Percentiles rank a stretch among this genome's conserved stretches.
These are phyloP conservation scores for Physcomitrellopsis africana DNA, from an alignment of 225 moss, liverwort and hornwort species.

Conservation along the genomic window DNA sequence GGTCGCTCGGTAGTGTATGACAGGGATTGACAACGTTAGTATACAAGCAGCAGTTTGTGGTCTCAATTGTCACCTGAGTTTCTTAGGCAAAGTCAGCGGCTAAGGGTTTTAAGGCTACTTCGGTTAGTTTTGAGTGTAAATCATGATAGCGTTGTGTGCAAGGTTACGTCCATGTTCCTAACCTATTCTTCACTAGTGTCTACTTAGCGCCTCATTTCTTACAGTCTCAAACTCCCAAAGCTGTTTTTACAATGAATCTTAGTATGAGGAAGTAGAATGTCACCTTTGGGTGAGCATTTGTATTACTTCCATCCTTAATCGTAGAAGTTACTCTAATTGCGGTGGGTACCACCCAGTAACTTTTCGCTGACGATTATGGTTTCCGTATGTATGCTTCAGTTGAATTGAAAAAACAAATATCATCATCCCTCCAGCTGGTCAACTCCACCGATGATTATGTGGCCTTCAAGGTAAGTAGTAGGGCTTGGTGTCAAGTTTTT, in stretches of 20 bases:
- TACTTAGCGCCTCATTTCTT: neutral
- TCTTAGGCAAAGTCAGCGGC: constrained; percentile 18
- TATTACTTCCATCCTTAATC: neutral
- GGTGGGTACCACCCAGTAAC: neutral
- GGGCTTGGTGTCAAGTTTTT: neutral
- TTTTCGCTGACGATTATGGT: neutral
- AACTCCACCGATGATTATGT: constrained; percentile 81
- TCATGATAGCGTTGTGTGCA: neutral
- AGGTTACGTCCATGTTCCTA: neutral
- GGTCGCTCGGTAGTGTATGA: neutral
- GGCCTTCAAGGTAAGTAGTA: constrained; percentile 78
- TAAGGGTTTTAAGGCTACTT: constrained; percentile 10
- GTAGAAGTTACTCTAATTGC: too few relatives aligned
- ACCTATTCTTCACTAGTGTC: neutral
- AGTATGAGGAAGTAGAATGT: neutral
- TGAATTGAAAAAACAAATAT: constrained; percentile 98
- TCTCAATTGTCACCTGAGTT: neutral
- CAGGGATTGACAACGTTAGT: neutral
- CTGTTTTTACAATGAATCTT: neutral
- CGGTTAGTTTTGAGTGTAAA: neutral
- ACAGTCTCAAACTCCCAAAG: neutral
- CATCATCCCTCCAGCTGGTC: constrained; percentile 82
- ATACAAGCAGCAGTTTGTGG: neutral
- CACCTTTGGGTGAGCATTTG: too few relatives aligned
- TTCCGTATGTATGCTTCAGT: constrained; percentile 51